phyloP scores from a whole-genome alignment of 1,139 yeast species.

The Hyphopichia wangnamkhiaoensis region DNA sequence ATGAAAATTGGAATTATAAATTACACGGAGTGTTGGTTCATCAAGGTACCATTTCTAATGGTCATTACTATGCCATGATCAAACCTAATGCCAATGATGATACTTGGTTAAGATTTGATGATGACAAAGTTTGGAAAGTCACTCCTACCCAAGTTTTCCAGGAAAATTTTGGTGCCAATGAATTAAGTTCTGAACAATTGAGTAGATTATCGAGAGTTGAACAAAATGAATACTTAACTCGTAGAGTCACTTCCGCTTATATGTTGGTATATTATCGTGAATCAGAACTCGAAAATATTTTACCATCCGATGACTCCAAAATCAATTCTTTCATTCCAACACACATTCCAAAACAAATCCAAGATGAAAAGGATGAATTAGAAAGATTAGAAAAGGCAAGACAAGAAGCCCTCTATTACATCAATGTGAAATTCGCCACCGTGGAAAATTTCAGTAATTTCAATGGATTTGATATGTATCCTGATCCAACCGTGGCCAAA shows the following conservation, averaged over 20 bases:
- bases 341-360: slow-evolving; percentile 67
- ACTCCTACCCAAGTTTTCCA: slow-evolving; percentile 84
- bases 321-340: slow-evolving; percentile 56
- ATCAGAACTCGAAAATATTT: slow-evolving; percentile 54
- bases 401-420: slow-evolving; percentile 79
- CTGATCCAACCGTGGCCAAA: slow-evolving; percentile 50
- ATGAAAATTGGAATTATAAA: slow-evolving; percentile 73
- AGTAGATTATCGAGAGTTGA: slow-evolving; percentile 56
- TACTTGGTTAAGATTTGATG: slow-evolving; percentile 91
- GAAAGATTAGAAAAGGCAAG: slow-evolving; percentile 59
- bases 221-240: slow-evolving; percentile 61
- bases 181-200: slow-evolving; percentile 47
- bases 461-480: slow-evolving; percentile 77
- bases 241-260: slow-evolving; percentile 91
- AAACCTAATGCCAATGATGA: slow-evolving; percentile 67
- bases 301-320: slow-evolving; percentile 54
- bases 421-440: slow-evolving; percentile 59
- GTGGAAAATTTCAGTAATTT: slow-evolving; percentile 54
- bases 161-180: slow-evolving; percentile 87
- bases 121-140: slow-evolving; percentile 88
- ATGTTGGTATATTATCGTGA: slow-evolving; percentile 93
- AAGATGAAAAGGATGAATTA: slow-evolving; percentile 58
- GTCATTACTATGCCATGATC: slow-evolving; percentile 93
- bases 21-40: slow-evolving; percentile 95
- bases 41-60: slow-evolving; percentile 92